phyloP scores from a whole-genome alignment of 164 flowering plant genomes.

The Houttuynia cordata region DNA sequence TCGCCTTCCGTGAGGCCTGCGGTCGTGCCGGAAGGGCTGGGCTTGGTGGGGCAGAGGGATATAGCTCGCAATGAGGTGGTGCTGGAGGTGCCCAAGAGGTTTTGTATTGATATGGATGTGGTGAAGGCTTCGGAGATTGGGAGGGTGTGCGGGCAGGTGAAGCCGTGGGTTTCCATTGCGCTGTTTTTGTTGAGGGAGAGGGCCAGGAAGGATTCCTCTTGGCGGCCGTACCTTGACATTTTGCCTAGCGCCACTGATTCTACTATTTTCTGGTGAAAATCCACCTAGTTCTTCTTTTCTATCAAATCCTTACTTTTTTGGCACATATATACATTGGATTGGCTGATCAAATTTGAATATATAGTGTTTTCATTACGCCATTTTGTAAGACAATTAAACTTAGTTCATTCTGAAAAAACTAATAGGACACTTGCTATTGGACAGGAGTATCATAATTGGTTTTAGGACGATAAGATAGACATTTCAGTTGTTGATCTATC shows the following conservation, averaged over 20 bases:
- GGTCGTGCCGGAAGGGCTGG: slow-evolving; percentile 62
- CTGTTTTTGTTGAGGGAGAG: slow-evolving; percentile 74
- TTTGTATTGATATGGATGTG: slow-evolving; percentile 75
- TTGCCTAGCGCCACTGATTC: slow-evolving; percentile 65
- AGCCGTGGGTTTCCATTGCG: slow-evolving; percentile 82
- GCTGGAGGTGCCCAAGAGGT: slow-evolving; percentile 70
- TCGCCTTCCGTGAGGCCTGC: slow-evolving; percentile 42
- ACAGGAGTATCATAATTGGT: too few species aligned
- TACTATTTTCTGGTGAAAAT: slow-evolving; percentile 50
- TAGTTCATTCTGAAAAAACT: too few species aligned
- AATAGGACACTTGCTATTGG: too few species aligned
- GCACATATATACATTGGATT: too few species aligned
- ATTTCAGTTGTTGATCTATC: too few species aligned
- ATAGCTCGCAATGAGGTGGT: slow-evolving; percentile 62
- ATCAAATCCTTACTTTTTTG: too few species aligned
- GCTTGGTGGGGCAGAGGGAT: slow-evolving; percentile 58
- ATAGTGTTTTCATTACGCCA: too few species aligned
- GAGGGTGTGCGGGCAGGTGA: slow-evolving; percentile 50
- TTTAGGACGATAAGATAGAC: too few species aligned
- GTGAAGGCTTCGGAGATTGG: slow-evolving; percentile 81
- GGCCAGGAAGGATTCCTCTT: slow-evolving; percentile 38
- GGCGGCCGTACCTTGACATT: slow-evolving; percentile 54
- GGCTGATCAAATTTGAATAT: too few species aligned
- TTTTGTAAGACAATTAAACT: too few species aligned
- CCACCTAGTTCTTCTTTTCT: not conserved